Evolutionary conservation across 1,139 yeast genomes (phyloP).

Genomic region (Pichiaceae sp.): DNA sequence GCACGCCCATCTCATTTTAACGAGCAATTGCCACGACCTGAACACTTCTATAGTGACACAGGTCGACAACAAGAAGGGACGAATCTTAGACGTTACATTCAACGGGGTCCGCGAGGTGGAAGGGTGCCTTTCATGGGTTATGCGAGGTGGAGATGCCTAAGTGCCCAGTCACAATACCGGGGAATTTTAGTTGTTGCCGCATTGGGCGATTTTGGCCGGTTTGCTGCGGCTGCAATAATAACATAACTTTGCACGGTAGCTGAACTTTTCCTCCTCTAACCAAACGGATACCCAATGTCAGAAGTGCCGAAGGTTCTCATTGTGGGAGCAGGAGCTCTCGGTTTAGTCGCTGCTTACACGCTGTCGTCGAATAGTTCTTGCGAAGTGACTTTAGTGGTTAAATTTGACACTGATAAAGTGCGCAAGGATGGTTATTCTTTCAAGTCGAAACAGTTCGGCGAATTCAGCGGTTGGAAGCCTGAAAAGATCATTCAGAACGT

Average conservation of each 20-base stretch:
- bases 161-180: constrained; percentile 3
- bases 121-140: constrained; percentile 55
- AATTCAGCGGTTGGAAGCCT: constrained; percentile 41
- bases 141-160: constrained; percentile 2
- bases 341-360: constrained; percentile 46
- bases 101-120: constrained; percentile 55
- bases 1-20: constrained; percentile 17
- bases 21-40: constrained; percentile 14
- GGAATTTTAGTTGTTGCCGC: not conserved
- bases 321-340: constrained; percentile 55
- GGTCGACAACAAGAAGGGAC: constrained; percentile 11
- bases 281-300: no score
- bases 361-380: constrained; percentile 28
- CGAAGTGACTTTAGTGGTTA: constrained; percentile 40
- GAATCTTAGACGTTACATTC: constrained; percentile 41
- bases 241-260: constrained; percentile 7
- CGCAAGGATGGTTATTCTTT: constrained; percentile 35
- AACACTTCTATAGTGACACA: constrained; percentile 15
- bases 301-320: constrained; percentile 28
- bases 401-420: constrained; percentile 46
- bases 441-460: constrained; percentile 43
- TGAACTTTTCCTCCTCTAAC: no score
- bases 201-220: no score
- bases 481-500: constrained; percentile 30
- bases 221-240: no score